Conservation (phyloP, 352 stramenopile genomes). For the Phytopythium mirpurense region DNA sequence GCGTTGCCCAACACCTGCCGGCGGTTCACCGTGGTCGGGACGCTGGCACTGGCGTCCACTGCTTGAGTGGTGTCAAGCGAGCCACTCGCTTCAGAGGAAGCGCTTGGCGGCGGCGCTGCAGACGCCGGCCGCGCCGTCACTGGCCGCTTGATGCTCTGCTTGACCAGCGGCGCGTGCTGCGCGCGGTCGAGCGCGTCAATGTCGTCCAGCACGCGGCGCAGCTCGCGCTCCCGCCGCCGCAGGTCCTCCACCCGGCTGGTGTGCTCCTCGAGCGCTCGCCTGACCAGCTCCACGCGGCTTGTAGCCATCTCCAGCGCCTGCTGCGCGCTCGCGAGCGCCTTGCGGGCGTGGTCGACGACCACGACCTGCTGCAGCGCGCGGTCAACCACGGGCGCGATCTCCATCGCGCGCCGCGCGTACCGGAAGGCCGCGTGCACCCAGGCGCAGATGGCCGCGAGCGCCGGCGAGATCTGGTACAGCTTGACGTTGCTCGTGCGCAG, state of each 20-base stretch:
- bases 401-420: conserved; percentile 57
- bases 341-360: conserved; percentile 43
- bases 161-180: conserved; percentile 50
- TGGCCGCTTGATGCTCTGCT: conserved; percentile 50
- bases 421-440: conserved; percentile 74
- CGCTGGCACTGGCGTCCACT: background rate
- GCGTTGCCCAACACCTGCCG: conserved; percentile 43
- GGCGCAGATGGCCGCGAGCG: conserved; percentile 46
- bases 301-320: conserved; percentile 11
- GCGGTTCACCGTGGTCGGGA: conserved; percentile 13
- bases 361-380: conserved; percentile 49
- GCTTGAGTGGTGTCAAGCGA: background rate
- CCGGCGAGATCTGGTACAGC: conserved; percentile 54
- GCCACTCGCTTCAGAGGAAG: background rate
- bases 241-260: conserved; percentile 8
- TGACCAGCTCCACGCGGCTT: conserved; percentile 13
- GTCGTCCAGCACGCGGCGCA: conserved; percentile 52
- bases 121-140: conserved; percentile 9
- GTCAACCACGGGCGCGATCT: conserved; percentile 62
- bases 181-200: conserved; percentile 57
- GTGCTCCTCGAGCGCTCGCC: conserved; percentile 3
- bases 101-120: background rate
- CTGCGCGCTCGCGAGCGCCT: conserved; percentile 13
- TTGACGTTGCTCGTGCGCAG: conserved; percentile 62
- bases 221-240: conserved; percentile 15